A percentile compares a stretch with the other conserved stretches of the same genome.
Conservation (phyloP, 2,329 filamentous ascomycete species). For the Fusarium sp. region DNA sequence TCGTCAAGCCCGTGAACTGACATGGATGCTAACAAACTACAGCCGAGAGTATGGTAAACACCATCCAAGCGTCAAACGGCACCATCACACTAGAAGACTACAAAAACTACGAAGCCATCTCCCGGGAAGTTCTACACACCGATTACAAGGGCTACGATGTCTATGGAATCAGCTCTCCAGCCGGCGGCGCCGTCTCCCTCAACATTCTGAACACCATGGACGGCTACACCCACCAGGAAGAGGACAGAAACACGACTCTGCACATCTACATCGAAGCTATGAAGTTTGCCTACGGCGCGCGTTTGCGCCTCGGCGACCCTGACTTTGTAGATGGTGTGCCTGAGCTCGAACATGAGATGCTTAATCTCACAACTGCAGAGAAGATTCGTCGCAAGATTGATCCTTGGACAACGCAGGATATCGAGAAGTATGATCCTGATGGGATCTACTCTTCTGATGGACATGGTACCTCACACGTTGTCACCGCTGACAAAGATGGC, state of each 20-base stretch:
- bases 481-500: slow-evolving; percentile 79
- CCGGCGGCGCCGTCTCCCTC: slow-evolving; percentile 82
- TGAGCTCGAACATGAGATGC: slow-evolving; percentile 76
- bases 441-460: slow-evolving; percentile 77
- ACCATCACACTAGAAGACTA: slow-evolving; percentile 89
- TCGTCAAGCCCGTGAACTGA: background rate
- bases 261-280: slow-evolving; percentile 92
- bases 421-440: slow-evolving; percentile 80
- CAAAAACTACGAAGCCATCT: slow-evolving; percentile 76
- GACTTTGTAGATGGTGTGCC: slow-evolving; percentile 76
- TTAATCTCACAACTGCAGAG: slow-evolving; percentile 72
- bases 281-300: slow-evolving; percentile 87
- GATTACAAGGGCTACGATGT: slow-evolving; percentile 80
- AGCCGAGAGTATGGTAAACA: slow-evolving; percentile 81
- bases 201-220: slow-evolving; percentile 87
- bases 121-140: slow-evolving; percentile 74
- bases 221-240: slow-evolving; percentile 72
- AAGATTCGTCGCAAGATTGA: slow-evolving; percentile 77
- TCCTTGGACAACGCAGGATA: slow-evolving; percentile 79
- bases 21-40: slow-evolving; percentile 44
- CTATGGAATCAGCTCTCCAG: slow-evolving; percentile 79
- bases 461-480: slow-evolving; percentile 81
- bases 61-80: slow-evolving; percentile 79
- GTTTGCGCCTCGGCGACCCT: slow-evolving; percentile 87
- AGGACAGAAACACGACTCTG: slow-evolving; percentile 76